phyloP scores from a whole-genome alignment of 2,329 filamentous ascomycete species.

The Fusarium sp. region DNA sequence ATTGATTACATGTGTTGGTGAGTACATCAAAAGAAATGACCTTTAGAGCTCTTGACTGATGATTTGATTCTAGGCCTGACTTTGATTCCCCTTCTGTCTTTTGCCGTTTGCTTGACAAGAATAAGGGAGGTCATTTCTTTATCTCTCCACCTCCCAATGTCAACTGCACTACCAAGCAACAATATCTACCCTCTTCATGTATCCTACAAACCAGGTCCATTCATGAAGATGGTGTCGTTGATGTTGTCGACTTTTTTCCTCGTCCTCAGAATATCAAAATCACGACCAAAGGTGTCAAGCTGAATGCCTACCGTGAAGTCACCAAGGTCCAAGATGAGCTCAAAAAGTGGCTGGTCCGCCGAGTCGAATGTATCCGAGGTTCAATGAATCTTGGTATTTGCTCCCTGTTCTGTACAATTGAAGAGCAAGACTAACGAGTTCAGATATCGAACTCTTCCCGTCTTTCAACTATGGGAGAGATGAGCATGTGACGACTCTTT shows the following conservation, averaged over 20 bases:
- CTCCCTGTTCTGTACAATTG: not conserved
- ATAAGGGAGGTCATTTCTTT: slow-evolving; percentile 79
- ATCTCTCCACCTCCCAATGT: slow-evolving; percentile 66
- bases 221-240: slow-evolving; percentile 78
- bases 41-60: not conserved
- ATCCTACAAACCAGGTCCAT: slow-evolving; percentile 83
- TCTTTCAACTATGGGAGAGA: slow-evolving; percentile 77
- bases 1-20: slow-evolving; percentile 84
- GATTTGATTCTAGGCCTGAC: slow-evolving; percentile 68
- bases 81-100: slow-evolving; percentile 84
- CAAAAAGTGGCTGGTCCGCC: slow-evolving; percentile 76
- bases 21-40: slow-evolving; percentile 36
- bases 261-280: slow-evolving; percentile 70
- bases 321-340: slow-evolving; percentile 68
- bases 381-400: slow-evolving; percentile 66
- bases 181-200: slow-evolving; percentile 80
- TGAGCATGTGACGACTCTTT: slow-evolving; percentile 68
- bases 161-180: slow-evolving; percentile 77
- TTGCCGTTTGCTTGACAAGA: slow-evolving; percentile 77
- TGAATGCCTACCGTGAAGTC: slow-evolving; percentile 65
- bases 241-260: slow-evolving; percentile 81
- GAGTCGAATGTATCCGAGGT: slow-evolving; percentile 79
- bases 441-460: slow-evolving; percentile 76
- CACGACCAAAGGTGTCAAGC: slow-evolving; percentile 58
- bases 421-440: slow-evolving; percentile 35